Evolutionary conservation across 768 basidiomycete genomes (phyloP).

Genomic region (Lactifluus piperatus): DNA sequence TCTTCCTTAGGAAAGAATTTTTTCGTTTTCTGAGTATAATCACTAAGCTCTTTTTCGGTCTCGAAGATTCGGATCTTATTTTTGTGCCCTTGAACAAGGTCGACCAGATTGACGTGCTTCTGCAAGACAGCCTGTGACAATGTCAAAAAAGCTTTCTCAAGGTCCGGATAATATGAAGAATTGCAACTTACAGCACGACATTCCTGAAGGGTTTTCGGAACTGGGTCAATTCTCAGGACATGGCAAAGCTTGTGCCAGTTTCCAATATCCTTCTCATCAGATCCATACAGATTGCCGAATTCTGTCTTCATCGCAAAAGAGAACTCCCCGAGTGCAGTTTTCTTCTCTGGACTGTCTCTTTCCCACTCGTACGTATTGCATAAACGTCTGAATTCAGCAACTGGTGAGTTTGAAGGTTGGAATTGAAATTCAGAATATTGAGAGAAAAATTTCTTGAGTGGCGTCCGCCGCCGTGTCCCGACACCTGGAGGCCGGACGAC

Average conservation of each 20-base stretch:
- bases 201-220: neutral
- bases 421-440: slow-evolving; percentile 11
- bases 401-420: slow-evolving; percentile 3
- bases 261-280: slow-evolving; percentile 12
- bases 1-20: slow-evolving; percentile 26
- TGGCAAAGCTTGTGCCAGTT: slow-evolving; percentile 18
- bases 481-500: neutral
- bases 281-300: slow-evolving; percentile 20
- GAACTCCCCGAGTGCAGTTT: neutral
- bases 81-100: slow-evolving; percentile 23
- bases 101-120: slow-evolving; percentile 27
- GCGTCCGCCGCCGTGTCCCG: too few species aligned
- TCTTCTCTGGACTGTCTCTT: neutral
- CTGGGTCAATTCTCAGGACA: slow-evolving; percentile 14
- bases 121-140: neutral
- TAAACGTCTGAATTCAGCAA: slow-evolving; percentile 12
- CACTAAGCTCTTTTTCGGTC: slow-evolving; percentile 20
- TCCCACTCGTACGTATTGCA: neutral
- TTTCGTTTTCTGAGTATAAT: slow-evolving; percentile 20
- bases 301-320: slow-evolving; percentile 12
- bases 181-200: neutral
- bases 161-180: neutral
- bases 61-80: slow-evolving; percentile 22
- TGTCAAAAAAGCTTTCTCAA: neutral
- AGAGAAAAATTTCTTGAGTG: slow-evolving; percentile 18